Base-by-base conservation (phyloP, 805 yeast species). In the Teunomyces kruisii region DNA sequence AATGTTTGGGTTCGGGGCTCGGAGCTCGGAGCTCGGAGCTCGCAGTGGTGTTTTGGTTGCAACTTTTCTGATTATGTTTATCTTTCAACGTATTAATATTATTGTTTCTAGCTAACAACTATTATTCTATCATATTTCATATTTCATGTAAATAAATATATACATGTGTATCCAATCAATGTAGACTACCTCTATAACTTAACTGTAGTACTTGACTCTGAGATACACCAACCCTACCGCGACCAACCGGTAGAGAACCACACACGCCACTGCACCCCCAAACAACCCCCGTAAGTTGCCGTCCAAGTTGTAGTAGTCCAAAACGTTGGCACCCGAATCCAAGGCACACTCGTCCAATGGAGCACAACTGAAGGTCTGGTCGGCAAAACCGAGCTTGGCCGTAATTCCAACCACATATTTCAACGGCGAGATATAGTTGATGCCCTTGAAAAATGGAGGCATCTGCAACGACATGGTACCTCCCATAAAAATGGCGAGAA, bases 381-480 rank as follows among this genome's bases (percentile, higher is more conserved):
- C 76, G 32, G 55, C 36, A 48, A 88, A 82, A 1, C 81, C 85
- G 46, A 81, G 55, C 51, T 84, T 79, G n/a, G 83, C 76, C 39
- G 81, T 59, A n/a, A 80, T 67, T 52, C 81, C 76, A 9, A 84
- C 84, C 2, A 83, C 83, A 57, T 86, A 89, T 55, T 84, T 85
- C 51, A 86, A 61, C 3, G 96, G 96, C 42, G 84, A 84, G n/a
- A 86, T 54, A 64, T 81, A 89, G 62, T 88, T 88, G 58, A 86
- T 64, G 0, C 83, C 96, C 50, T 74, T 73, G 57, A 88, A 72
- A 39, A 89, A 81, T 1, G 65, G 67, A 19, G 85, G 86, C 84
- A 88, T 79, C n/a, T 83, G 72, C 54, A 88, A 68, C 0, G 96
- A 85, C 82, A 89, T 75, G 9, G 90, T 69, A 3, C 96, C 97